Conservation (phyloP, 345 rosid genomes). For the Turritis glabra region DNA sequence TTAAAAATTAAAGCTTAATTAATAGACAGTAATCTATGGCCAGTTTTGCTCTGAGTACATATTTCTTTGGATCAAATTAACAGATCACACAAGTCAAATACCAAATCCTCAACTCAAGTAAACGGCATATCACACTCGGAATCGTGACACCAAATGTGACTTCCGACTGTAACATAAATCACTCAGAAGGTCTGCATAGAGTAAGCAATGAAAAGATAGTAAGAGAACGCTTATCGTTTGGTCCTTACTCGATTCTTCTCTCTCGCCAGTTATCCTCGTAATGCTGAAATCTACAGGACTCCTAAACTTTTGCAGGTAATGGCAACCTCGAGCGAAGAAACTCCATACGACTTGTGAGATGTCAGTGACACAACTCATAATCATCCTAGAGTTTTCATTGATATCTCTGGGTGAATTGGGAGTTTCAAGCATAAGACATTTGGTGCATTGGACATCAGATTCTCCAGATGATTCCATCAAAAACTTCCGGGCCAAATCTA, state of each 20-base stretch:
- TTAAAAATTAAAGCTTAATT: too few species aligned
- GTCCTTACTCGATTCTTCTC: slow-evolving; percentile 22
- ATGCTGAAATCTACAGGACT: slow-evolving; percentile 52
- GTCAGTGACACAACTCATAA: slow-evolving; percentile 49
- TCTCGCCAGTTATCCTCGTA: slow-evolving; percentile 6
- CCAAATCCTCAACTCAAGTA: not conserved
- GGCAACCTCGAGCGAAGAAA: slow-evolving; percentile 46
- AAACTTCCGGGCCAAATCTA: slow-evolving; percentile 45
- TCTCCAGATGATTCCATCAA: not conserved
- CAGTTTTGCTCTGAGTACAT: not conserved
- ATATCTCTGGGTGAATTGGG: slow-evolving; percentile 33
- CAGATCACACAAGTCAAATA: not conserved
- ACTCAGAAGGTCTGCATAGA: slow-evolving; percentile 50
- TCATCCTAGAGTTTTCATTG: slow-evolving; percentile 31
- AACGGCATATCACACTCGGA: not conserved
- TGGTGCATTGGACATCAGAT: slow-evolving; percentile 40
- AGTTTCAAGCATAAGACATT: slow-evolving; percentile 45
- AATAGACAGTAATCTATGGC: too few species aligned
- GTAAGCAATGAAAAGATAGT: slow-evolving; percentile 69
- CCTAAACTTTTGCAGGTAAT: slow-evolving; percentile 43
- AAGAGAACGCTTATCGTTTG: slow-evolving; percentile 34
- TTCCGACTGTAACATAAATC: slow-evolving; percentile 50
- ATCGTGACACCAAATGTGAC: slow-evolving; percentile 28
- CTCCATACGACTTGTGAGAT: slow-evolving; percentile 49
- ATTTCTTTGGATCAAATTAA: not conserved